Percentiles rank a stretch among this genome's conserved stretches.
phyloP scores from a whole-genome alignment of 1,139 yeast genomes.

The Suhomyces bokatorum region DNA sequence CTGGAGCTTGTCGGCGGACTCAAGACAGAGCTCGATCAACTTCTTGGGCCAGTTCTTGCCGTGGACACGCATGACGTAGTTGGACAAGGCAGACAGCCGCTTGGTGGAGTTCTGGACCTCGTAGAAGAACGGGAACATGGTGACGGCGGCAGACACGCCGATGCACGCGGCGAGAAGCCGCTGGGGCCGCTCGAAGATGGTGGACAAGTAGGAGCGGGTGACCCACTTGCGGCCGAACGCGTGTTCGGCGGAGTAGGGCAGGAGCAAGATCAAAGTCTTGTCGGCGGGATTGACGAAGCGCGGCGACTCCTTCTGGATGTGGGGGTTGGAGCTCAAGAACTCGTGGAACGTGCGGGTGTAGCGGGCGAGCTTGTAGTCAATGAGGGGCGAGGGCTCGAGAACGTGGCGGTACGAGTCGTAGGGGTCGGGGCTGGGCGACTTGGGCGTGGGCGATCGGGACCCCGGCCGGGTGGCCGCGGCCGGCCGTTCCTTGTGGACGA shows the following conservation, averaged over 20 bases:
- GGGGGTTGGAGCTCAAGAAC: constrained; percentile 56
- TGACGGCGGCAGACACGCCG: constrained; percentile 76
- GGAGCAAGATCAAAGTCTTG: constrained; percentile 54
- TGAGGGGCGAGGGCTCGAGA: constrained; percentile 31
- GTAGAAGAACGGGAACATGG: constrained; percentile 66
- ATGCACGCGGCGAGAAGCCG: constrained; percentile 72
- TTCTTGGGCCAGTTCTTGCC: constrained; percentile 72
- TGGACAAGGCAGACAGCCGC: constrained; percentile 47
- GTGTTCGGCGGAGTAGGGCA: constrained; percentile 66
- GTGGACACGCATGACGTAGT: constrained; percentile 73
- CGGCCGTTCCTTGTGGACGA: constrained; percentile 1
- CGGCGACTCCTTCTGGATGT: constrained; percentile 53
- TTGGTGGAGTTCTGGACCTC: constrained; percentile 51
- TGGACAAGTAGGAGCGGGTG: constrained; percentile 61
- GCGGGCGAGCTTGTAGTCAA: constrained; percentile 37
- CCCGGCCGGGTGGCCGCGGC: constrained; percentile 12
- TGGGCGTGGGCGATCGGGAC: constrained; percentile 4
- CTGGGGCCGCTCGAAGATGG: constrained; percentile 85
- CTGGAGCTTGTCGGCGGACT: constrained; percentile 57
- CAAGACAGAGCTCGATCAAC: constrained; percentile 58
- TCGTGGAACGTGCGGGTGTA: constrained; percentile 47
- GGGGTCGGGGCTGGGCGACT: constrained; percentile 12
- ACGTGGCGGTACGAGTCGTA: constrained; percentile 9
- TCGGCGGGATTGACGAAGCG: constrained; percentile 45
- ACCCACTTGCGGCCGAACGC: constrained; percentile 79